Evolutionary conservation across 176 grass and related monocot species (phyloP).

Genomic region (Avena insularis): DNA sequence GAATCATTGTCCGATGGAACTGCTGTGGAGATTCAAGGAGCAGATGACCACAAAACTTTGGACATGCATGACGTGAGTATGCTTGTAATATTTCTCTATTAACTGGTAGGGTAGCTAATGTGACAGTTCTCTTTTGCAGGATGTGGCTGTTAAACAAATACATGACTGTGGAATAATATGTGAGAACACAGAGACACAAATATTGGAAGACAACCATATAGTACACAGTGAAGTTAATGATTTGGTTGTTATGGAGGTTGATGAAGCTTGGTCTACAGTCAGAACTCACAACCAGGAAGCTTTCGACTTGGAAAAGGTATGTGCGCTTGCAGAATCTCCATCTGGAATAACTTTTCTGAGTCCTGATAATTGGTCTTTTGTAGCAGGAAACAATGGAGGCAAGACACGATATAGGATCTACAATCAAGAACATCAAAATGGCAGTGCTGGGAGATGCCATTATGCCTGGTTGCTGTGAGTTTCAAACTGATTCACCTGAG

Average conservation of each 20-base stretch:
- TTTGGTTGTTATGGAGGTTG: slow-evolving; percentile 24
- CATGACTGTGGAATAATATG: slow-evolving; percentile 24
- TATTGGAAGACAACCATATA: slow-evolving; percentile 20
- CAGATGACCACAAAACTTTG: slow-evolving; percentile 38
- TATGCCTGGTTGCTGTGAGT: slow-evolving; percentile 1
- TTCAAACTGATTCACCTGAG: slow-evolving; percentile 17
- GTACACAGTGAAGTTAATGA: slow-evolving; percentile 6
- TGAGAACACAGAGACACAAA: slow-evolving; percentile 3
- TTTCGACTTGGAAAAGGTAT: slow-evolving; percentile 43
- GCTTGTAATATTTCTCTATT: slow-evolving; percentile 42
- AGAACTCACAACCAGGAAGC: slow-evolving; percentile 32
- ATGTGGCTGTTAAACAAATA: background rate
- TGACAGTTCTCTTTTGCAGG: slow-evolving; percentile 42
- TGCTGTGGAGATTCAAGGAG: slow-evolving; percentile 29
- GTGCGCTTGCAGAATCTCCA: slow-evolving; percentile 35
- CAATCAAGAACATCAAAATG: slow-evolving; percentile 31
- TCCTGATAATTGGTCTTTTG: slow-evolving; percentile 39
- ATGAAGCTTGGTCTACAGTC: slow-evolving; percentile 32
- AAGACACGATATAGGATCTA: slow-evolving; percentile 32
- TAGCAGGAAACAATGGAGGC: slow-evolving; percentile 50
- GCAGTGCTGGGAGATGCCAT: slow-evolving; percentile 10
- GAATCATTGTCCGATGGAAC: slow-evolving; percentile 31
- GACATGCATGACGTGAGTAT: slow-evolving; percentile 41
- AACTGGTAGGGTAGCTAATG: slow-evolving; percentile 23
- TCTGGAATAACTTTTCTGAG: slow-evolving; percentile 17